Evolutionary conservation across 768 basidiomycete species (phyloP), one percentile per base, ranked within the genome.

Genomic region (Agaricus sinodeliciosus): DNA sequence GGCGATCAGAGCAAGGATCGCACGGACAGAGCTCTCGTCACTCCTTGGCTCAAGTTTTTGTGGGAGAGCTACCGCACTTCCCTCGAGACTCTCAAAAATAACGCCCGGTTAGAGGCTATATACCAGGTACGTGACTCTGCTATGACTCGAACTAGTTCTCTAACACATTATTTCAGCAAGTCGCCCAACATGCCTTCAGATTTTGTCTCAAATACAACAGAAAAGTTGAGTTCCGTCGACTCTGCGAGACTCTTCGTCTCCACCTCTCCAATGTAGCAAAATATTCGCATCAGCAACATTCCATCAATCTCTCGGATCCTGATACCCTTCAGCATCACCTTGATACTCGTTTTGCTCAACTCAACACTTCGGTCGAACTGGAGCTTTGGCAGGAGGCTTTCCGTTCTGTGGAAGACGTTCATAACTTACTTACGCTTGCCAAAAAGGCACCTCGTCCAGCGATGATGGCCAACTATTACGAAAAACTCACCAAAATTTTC

Each of bases 381-480:
- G 95, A 99, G 70, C 79, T 99, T 25, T 99, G 95, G 95, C 94
- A 97, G 64, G 95, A 97, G 63, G 95, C 93, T 9, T 99, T 97
- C 80, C 88, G 95, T 55, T 93, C 92, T 39, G 93, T 97, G 55
- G 95, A 99, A 68, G 95, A 99, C 67, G 90, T 97, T 36, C 95
- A 98, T 73, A 93, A 94, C 62, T 79, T 98, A 34, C 82, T 99
- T 58, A 90, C 85, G 9, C 85, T 92, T 81, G 87, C 89, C 26
- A 95, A 95, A 68, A 95, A 94, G 69, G 83, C 90, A 0, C 91
- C 93, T 1, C 85, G 92, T 31, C 91, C 92, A 0, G 79, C 85
- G 11, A 95, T 97, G 93, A 97, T 98, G 94, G 92, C 93, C 55
- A 93, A 90, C 68, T 98, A 97, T 72, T 98, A 98, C 71, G 94